Conservation (phyloP, 116 monocot species). For the Dioscorea cayenensis region DNA sequence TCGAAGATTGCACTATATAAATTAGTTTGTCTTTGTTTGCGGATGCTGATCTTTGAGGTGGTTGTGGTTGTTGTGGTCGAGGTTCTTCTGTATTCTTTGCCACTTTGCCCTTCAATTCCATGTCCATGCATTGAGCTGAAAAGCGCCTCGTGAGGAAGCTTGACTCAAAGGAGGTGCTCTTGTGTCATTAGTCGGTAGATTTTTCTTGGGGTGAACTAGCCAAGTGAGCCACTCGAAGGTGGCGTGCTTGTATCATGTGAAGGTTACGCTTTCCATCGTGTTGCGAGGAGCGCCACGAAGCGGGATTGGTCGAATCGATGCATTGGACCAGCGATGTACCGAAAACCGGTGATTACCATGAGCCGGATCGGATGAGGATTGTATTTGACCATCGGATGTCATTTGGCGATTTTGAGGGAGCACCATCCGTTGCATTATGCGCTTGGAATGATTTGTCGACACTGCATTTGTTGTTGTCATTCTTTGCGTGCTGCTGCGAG, state of each 20-base stretch:
- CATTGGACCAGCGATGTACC: constrained; percentile 22
- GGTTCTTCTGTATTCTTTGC: no score
- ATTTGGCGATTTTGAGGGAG: constrained; percentile 51
- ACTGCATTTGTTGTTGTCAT: constrained; percentile 2
- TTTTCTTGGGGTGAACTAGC: constrained; percentile 34
- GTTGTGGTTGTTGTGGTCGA: constrained; percentile 5
- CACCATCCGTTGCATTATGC: constrained; percentile 47
- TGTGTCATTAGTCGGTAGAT: constrained; percentile 31
- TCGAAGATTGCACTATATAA: constrained; percentile 52
- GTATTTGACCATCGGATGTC: constrained; percentile 37
- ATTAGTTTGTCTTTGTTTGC: constrained; percentile 35
- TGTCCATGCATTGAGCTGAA: constrained; percentile 39
- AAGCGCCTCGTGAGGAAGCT: constrained; percentile 36
- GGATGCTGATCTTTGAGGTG: constrained; percentile 17
- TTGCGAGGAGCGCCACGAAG: constrained; percentile 20
- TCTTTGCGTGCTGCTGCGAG: no score
- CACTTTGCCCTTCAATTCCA: constrained; percentile 40
- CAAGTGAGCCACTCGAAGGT: constrained; percentile 17
- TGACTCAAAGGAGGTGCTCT: constrained; percentile 33
- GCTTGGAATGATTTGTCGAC: constrained; percentile 43
- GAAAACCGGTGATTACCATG: constrained; percentile 34
- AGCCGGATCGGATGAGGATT: constrained; percentile 19
- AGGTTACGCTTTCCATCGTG: constrained; percentile 52
- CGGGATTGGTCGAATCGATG: constrained; percentile 34
- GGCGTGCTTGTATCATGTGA: constrained; percentile 29